Base-by-base conservation (phyloP, 352 stramenopile genomes). In the Globisporangium recalcitrans region DNA sequence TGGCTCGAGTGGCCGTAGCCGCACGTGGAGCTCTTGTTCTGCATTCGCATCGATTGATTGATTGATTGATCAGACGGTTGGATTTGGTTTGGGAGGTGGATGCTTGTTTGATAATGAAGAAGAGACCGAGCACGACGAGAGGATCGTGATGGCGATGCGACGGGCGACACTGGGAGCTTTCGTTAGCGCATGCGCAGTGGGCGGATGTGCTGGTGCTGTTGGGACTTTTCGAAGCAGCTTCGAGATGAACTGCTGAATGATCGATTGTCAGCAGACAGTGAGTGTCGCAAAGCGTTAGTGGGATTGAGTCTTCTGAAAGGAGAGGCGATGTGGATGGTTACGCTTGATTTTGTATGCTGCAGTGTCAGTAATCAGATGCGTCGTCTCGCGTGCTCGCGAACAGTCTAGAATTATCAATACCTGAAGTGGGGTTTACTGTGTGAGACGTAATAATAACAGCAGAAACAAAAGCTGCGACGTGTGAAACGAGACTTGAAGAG, bases 1-100 rank as follows among this genome's bases (percentile, higher is more conserved):
- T 84, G 69, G 53, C 58, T 75, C 58, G 65, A 69, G 22, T 74
- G 61, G 32, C 68, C 70, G 67, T 82, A 81, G 16, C 67, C 66
- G 58, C 73, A 85, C 21, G 76, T 55, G 26, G 61, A 51, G 36
- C 38, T 58, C 53, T 52, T 21, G 54, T 29, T 62, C 29, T 62
- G 29, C 34, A 62, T 47, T 32, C 62, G 55, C 62, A 67, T 67
- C n/a, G 21, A 36, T n/a, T 29, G 10, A 24, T 29, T 36, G 21
- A 9, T 38, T 21, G 40, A 10, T 44, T 5, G 9, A 31, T 61
- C 26, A 47, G 19, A 8, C 21, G 13, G 32, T 31, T 48, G 52
- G 10, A 10, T 16, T 44, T 42, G 9, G n/a, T n/a, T 24, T 9
- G 38, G 24, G 48, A 31, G 5, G 32, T 5, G 16, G 27, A 56